Evolutionary conservation across 1,284 basidiomycete species (phyloP), one percentile per base, ranked within the genome.

Genomic region (Testicularia cyperi): DNA sequence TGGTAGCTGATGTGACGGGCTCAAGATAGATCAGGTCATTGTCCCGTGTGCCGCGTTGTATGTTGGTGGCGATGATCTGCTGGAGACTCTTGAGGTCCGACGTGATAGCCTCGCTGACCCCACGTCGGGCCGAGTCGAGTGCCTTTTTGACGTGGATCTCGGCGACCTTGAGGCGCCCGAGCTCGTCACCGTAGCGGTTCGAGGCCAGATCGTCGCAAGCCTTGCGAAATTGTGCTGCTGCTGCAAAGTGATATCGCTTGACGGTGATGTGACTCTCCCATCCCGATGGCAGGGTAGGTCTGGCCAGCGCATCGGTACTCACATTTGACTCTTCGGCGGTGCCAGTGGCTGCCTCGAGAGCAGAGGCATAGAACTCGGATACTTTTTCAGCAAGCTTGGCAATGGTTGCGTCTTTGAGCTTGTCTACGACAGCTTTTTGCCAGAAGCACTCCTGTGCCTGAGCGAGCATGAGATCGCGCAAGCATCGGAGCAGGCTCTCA

Each of bases 371-470:
- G 32, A 62, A 56, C 18, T 68, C 66, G 2, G 68, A 40, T 6
- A 84, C 88, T 70, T 86, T 85, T 23, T 84, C 82, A 0, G 94
- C 87, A 28, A 98, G 81, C 75, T 88, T 91, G 1, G 91, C 87
- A 46, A 97, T 84, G 2, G 92, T 81, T 0, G 83, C 86, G 67
- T 94, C 92, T 79, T 90, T 92, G 78, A 86, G 81, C 54, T 85
- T 80, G 74, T 90, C 57, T 26, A 90, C 79, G 57, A 88, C 86
- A 6, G 91, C 92, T 65, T 88, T 85, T 74, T 95, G 92, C 92
- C 94, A 97, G 42, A 86, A 89, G 71, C 91, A 95, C 79, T 98
- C 94, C 71, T 97, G 92, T 0, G 92, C 92, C 78, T 97, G 91
- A 0, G 91, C 91, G 1, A 96, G 82, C 83, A 91, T 88, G 43